phyloP scores from a whole-genome alignment of 805 yeast genomes.

The Metahyphopichia silvanorum region DNA sequence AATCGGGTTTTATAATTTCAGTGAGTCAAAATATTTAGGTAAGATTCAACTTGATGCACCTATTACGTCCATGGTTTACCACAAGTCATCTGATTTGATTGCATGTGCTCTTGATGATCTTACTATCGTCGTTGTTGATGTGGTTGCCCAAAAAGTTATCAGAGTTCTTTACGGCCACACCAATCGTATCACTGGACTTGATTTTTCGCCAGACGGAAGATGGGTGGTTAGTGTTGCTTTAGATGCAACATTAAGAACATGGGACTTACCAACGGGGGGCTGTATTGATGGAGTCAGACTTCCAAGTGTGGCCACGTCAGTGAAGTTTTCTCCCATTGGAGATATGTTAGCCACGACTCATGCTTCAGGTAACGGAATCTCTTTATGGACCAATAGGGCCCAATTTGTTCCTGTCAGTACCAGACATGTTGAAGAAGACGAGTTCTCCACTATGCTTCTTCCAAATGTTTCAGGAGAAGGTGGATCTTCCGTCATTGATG shows the following conservation, averaged over 20 bases:
- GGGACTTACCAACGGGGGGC: conserved; percentile 97
- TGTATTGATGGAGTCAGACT: conserved; percentile 89
- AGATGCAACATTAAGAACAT: conserved; percentile 87
- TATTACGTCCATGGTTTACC: conserved; percentile 72
- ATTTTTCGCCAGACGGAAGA: conserved; percentile 92
- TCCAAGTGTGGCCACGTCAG: conserved; percentile 73
- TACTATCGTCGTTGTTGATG: conserved; percentile 78
- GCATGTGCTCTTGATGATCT: conserved; percentile 87
- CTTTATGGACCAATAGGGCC: conserved; percentile 88
- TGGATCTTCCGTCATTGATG: conserved; percentile 68
- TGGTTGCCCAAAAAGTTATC: conserved; percentile 74
- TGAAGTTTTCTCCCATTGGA: conserved; percentile 82
- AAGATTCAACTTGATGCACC: conserved; percentile 72
- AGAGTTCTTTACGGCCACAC: conserved; percentile 88
- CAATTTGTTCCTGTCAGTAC: conserved; percentile 77
- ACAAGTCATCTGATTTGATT: conserved; percentile 76
- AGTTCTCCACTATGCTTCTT: conserved; percentile 57
- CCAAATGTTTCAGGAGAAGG: conserved; percentile 82
- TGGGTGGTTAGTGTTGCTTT: conserved; percentile 85
- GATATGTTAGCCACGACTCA: conserved; percentile 92
- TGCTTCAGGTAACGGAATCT: conserved; percentile 84
- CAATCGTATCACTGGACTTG: conserved; percentile 82
- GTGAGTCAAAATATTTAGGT: conserved; percentile 63
- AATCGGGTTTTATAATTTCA: conserved; percentile 83
- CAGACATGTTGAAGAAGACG: conserved; percentile 71